Evolutionary conservation across 306 rosid genomes (phyloP).

Genomic region (Prunus salicina): DNA sequence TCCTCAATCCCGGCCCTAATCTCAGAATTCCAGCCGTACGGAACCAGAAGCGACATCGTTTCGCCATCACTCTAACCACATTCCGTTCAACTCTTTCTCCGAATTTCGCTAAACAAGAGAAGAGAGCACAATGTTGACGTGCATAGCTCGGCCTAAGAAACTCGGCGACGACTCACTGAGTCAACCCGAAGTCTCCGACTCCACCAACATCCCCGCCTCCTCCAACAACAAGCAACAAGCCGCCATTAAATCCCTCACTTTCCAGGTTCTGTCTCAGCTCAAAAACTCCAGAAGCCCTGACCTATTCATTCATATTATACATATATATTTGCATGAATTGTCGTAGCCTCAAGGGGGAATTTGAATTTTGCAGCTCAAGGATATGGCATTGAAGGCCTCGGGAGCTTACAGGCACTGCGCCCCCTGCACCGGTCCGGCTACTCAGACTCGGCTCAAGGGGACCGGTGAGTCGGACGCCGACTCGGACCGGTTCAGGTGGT

Average conservation of each 20-base stretch:
- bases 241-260: conserved; percentile 68
- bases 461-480: conserved; percentile 65
- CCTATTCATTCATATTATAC: not conserved
- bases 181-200: conserved; percentile 61
- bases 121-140: conserved; percentile 66
- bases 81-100: not conserved
- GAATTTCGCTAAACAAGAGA: not conserved
- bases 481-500: conserved; percentile 73
- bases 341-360: not conserved
- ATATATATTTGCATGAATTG: not conserved
- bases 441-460: conserved; percentile 37
- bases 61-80: not conserved
- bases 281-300: not conserved
- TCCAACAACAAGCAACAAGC: conserved; percentile 46
- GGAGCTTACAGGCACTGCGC: conserved; percentile 82
- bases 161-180: conserved; percentile 59
- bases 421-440: conserved; percentile 64
- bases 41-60: not conserved
- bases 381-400: conserved; percentile 93
- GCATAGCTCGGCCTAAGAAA: conserved; percentile 90
- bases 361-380: conserved; percentile 52
- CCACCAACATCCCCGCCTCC: conserved; percentile 33
- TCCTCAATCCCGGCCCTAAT: not conserved
- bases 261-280: conserved; percentile 48
- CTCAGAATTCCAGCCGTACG: not conserved